Evolutionary conservation across 305 asterid genomes (phyloP), one percentile per base, ranked within the genome.

Genomic region (Stenogyne calaminthoides): DNA sequence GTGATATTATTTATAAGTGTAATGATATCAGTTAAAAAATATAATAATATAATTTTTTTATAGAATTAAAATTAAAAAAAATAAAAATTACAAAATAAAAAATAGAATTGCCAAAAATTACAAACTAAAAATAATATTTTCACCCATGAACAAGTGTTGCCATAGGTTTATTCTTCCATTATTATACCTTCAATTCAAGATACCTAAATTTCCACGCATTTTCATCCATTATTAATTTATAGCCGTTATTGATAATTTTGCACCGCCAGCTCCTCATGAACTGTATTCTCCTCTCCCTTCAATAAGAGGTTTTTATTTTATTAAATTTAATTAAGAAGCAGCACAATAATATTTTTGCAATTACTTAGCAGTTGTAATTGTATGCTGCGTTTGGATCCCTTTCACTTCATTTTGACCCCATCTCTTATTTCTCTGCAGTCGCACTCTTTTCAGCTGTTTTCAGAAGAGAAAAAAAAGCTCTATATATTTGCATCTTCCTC

Each of bases 221-320:
- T 25, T 25, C 29, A 25, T 25, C 3, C 29, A 25, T 25, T 25
- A 25, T 2, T 25, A n/a, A n/a, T n/a, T n/a, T n/a, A 25, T 25
- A 25, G 74, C 51, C 15, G 65, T 77, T 69, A 37, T 2, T 36
- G 69, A 34, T 36, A 60, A 29, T 67, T 61, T 47, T 68, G 67
- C 73, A 51, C 60, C 15, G 82, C 82, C 87, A 83, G 82, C 84
- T 80, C 42, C 73, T 64, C 58, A 44, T 70, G 76, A 77, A 74
- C 82, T 82, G 80, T 78, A 69, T 49, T 52, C 25, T 44, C n/a
- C 2, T 18, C 46, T 47, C 20, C 51, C 15, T 27, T 42, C 71
- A 18, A 70, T 59, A 5, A 68, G 25, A 60, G n/a, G 25, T n/a
- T 34, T 11, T 71, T 60, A 16, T 18, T 19, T n/a, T 16, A 75